phyloP scores from a whole-genome alignment of 495 filamentous ascomycete species.

The Melanomma pulvis-pyrius region DNA sequence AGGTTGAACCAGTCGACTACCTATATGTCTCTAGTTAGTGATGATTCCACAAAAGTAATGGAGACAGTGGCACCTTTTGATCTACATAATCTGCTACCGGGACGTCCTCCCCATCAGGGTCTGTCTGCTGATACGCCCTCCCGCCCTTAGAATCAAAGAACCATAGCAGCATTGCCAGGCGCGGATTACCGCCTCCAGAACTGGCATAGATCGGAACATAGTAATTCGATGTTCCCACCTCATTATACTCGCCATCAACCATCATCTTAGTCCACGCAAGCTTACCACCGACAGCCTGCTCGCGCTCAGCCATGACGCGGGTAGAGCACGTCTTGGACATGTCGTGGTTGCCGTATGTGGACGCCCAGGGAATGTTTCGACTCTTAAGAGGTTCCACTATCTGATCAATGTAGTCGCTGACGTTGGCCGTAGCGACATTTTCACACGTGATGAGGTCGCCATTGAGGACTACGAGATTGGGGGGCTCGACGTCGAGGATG shows the following conservation, averaged over 20 bases:
- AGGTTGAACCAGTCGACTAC: constrained; percentile 65
- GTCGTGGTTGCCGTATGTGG: constrained; percentile 78
- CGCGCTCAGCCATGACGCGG: constrained; percentile 56
- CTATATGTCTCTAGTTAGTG: not conserved
- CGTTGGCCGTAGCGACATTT: constrained; percentile 60
- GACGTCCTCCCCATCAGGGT: constrained; percentile 43
- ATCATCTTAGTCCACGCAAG: constrained; percentile 53
- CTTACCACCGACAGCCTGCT: constrained; percentile 54
- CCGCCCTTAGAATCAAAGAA: constrained; percentile 77
- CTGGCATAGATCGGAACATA: constrained; percentile 57
- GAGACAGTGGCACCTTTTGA: constrained; percentile 10
- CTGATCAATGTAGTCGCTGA: constrained; percentile 60
- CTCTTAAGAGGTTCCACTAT: constrained; percentile 62
- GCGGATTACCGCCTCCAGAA: constrained; percentile 44
- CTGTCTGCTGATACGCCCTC: constrained; percentile 51
- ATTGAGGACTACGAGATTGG: constrained; percentile 69
- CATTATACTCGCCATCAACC: constrained; percentile 44
- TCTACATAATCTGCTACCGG: constrained; percentile 48
- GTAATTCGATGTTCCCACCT: constrained; percentile 71
- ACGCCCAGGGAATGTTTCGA: constrained; percentile 61
- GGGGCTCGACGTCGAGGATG: constrained; percentile 60
- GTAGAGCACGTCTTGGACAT: constrained; percentile 62
- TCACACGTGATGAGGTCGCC: constrained; percentile 77
- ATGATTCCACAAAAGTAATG: constrained; percentile 10
- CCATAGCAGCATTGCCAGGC: constrained; percentile 60